Evolutionary conservation across 768 basidiomycete species (phyloP).

Genomic region (Mrakia gelida): DNA sequence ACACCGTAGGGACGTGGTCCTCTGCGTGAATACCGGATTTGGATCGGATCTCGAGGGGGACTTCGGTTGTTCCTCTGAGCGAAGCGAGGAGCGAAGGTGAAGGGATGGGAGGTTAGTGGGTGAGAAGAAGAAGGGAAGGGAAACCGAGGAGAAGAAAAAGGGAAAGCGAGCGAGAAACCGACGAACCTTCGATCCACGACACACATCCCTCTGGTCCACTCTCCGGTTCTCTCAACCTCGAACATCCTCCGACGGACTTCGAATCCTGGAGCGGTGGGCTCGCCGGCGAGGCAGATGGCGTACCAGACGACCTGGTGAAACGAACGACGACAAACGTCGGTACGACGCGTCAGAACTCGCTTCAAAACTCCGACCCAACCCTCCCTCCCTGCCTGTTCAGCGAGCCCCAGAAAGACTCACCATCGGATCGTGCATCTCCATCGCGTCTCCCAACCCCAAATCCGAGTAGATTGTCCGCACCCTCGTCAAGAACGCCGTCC

Average conservation of each 20-base stretch:
- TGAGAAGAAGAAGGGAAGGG: neutral
- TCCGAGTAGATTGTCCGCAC: slow-evolving; percentile 70
- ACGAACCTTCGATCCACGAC: slow-evolving; percentile 65
- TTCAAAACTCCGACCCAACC: neutral
- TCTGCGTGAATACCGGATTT: slow-evolving; percentile 13
- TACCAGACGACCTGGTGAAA: slow-evolving; percentile 65
- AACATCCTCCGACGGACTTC: slow-evolving; percentile 53
- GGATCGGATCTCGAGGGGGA: slow-evolving; percentile 13
- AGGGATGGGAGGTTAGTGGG: neutral
- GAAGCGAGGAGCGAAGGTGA: neutral
- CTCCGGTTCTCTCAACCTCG: slow-evolving; percentile 67
- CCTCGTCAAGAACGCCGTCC: slow-evolving; percentile 70
- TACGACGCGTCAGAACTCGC: neutral
- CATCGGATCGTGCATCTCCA: slow-evolving; percentile 87
- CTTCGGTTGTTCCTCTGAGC: slow-evolving; percentile 25
- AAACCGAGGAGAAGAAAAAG: neutral
- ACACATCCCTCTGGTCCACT: slow-evolving; percentile 80
- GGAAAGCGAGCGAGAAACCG: neutral
- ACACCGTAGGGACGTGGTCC: neutral
- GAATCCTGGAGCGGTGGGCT: slow-evolving; percentile 54
- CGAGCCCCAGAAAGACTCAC: neutral
- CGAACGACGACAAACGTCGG: neutral
- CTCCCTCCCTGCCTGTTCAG: too few species aligned
- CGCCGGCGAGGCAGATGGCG: slow-evolving; percentile 56
- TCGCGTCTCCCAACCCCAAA: slow-evolving; percentile 68